Conservation (phyloP, 345 rosid genomes). For the Trapa bicornis region DNA sequence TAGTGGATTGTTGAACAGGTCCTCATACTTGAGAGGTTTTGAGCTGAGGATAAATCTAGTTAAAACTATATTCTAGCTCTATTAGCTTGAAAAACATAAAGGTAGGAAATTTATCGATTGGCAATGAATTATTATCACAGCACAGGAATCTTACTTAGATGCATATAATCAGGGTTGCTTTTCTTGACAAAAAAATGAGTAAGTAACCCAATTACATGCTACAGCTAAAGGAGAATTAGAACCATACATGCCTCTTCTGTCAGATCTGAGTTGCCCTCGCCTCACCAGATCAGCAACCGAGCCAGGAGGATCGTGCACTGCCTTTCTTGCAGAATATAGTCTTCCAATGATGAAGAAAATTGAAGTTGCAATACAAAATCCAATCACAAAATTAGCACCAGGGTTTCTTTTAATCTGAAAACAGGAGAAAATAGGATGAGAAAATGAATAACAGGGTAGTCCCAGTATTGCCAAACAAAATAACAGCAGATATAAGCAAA, state of each 20-base stretch:
- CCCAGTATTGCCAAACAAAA: neutral
- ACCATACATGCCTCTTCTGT: conserved; percentile 99
- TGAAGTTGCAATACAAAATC: conserved; percentile 43
- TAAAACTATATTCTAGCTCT: neutral
- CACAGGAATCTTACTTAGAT: neutral
- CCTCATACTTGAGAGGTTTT: conserved; percentile 66
- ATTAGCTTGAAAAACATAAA: neutral
- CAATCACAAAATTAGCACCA: conserved; percentile 28
- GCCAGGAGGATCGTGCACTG: conserved; percentile 39
- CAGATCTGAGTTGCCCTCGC: conserved; percentile 93
- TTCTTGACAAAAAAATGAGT: too few relatives aligned
- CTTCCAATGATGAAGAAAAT: conserved; percentile 38
- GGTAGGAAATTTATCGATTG: neutral
- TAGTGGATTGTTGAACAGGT: conserved; percentile 84
- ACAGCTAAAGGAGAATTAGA: conserved; percentile 12
- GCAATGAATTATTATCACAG: neutral
- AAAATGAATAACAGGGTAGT: neutral
- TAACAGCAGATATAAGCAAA: neutral
- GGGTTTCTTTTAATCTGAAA: conserved; percentile 16
- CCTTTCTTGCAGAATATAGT: conserved; percentile 31
- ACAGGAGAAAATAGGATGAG: neutral
- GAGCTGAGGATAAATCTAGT: conserved; percentile 36
- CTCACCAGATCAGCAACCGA: conserved; percentile 92
- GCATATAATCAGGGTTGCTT: neutral
- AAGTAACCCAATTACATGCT: neutral